A percentile compares a stretch with the other conserved stretches of the same genome.
Evolutionary conservation across 75 land plant genomes (phyloP).

Genomic region (Cunninghamia lanceolata): DNA sequence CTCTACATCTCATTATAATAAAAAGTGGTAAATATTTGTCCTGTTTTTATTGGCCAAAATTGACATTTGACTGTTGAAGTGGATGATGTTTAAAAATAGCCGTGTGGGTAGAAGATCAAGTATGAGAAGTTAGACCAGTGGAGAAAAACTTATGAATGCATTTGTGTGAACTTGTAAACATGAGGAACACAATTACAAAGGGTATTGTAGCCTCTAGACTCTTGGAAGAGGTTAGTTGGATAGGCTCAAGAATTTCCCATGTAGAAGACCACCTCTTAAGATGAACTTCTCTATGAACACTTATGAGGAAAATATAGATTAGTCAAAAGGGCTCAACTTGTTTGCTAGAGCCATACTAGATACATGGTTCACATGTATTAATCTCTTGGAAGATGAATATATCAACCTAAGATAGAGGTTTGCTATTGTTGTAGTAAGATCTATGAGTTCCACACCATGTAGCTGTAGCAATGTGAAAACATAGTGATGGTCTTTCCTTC

Average conservation of each 20-base stretch:
- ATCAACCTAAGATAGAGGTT: conserved; percentile 60
- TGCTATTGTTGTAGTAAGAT: conserved; percentile 52
- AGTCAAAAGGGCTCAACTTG: conserved; percentile 16
- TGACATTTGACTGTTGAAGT: too few species aligned
- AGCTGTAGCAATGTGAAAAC: conserved; percentile 16
- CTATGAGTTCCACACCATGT: conserved; percentile 14
- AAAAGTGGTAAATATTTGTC: too few species aligned
- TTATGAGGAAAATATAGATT: background rate
- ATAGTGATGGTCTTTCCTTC: too few species aligned
- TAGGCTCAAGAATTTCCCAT: conserved; percentile 34
- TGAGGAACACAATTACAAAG: conserved; percentile 79
- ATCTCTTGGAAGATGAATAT: conserved; percentile 92
- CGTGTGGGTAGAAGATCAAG: too few species aligned
- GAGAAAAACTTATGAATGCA: conserved; percentile 22
- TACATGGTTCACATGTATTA: conserved; percentile 67
- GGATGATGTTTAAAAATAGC: too few species aligned
- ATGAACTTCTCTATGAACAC: background rate
- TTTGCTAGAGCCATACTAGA: conserved; percentile 48
- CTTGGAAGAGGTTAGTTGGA: conserved; percentile 54
- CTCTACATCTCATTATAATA: too few species aligned
- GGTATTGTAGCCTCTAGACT: conserved; percentile 75
- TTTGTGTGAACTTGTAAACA: conserved; percentile 67
- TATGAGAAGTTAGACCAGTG: conserved; percentile 12
- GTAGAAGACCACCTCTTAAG: background rate
- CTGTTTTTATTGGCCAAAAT: too few species aligned